phyloP scores from a whole-genome alignment of 257 asterid species.

The Solanum acaule region DNA sequence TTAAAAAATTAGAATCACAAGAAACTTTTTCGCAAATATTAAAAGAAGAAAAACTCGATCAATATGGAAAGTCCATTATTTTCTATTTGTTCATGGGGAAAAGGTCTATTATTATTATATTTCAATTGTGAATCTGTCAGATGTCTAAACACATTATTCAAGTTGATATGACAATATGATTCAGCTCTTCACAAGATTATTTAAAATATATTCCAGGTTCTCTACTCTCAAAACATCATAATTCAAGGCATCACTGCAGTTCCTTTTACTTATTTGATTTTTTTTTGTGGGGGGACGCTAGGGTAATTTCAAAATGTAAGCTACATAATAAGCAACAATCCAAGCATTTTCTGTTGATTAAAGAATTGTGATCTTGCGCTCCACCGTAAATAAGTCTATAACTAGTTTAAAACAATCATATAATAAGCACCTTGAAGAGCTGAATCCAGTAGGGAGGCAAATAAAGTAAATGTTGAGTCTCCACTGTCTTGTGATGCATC shows the following conservation, averaged over 20 bases:
- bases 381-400: not conserved
- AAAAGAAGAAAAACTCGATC: not conserved
- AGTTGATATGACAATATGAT: not conserved
- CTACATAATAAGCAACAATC: not conserved
- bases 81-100: not conserved
- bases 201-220: not conserved
- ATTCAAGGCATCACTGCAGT: not conserved
- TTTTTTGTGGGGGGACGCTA: not conserved
- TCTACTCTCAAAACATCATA: not conserved
- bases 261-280: no score
- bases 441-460: slow-evolving; percentile 91
- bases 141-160: not conserved
- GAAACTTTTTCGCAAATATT: not conserved
- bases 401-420: not conserved
- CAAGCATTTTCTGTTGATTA: not conserved
- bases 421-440: slow-evolving; percentile 66
- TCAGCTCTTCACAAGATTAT: not conserved
- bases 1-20: not conserved
- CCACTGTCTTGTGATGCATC: slow-evolving; percentile 41
- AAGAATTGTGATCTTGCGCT: not conserved
- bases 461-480: slow-evolving; percentile 59
- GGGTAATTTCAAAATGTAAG: not conserved
- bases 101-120: not conserved
- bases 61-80: not conserved
- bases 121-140: not conserved